Evolutionary conservation across 2,329 filamentous ascomycete genomes (phyloP).

Genomic region (Pezicula neosporulosa): DNA sequence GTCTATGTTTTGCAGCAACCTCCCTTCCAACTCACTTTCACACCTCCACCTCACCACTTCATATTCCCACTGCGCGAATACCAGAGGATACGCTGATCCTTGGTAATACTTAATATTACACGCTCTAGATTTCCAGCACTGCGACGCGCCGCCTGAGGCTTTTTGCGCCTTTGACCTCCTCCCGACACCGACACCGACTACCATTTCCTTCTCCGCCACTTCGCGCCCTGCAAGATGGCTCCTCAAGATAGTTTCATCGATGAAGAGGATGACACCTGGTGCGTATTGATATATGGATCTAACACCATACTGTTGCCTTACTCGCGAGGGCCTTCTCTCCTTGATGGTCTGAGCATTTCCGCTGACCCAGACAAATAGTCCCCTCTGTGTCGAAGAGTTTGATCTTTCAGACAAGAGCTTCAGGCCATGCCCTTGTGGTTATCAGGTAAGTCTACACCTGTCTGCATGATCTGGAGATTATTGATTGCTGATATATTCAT

Average conservation of each 20-base stretch:
- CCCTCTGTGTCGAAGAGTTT: conserved; percentile 97
- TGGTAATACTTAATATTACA: not conserved
- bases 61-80: too few species aligned
- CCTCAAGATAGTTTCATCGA: conserved; percentile 68
- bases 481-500: conserved; percentile 4
- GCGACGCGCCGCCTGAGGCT: conserved; percentile 1
- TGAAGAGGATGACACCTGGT: conserved; percentile 70
- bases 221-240: conserved; percentile 46
- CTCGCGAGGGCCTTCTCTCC: too few species aligned
- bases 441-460: conserved; percentile 65
- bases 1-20: conserved; percentile 2
- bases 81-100: not conserved
- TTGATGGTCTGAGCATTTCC: not conserved
- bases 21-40: conserved; percentile 8
- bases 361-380: conserved; percentile 50
- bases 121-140: too few species aligned
- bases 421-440: conserved; percentile 93
- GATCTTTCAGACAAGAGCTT: conserved; percentile 98
- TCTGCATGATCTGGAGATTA: not conserved
- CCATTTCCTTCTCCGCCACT: not conserved
- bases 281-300: conserved; percentile 25
- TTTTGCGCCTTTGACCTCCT: not conserved
- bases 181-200: not conserved
- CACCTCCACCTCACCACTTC: conserved; percentile 6
- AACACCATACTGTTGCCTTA: too few species aligned